phyloP scores from a whole-genome alignment of 2,329 filamentous ascomycete genomes.

The Teratosphaeriaceae sp. region DNA sequence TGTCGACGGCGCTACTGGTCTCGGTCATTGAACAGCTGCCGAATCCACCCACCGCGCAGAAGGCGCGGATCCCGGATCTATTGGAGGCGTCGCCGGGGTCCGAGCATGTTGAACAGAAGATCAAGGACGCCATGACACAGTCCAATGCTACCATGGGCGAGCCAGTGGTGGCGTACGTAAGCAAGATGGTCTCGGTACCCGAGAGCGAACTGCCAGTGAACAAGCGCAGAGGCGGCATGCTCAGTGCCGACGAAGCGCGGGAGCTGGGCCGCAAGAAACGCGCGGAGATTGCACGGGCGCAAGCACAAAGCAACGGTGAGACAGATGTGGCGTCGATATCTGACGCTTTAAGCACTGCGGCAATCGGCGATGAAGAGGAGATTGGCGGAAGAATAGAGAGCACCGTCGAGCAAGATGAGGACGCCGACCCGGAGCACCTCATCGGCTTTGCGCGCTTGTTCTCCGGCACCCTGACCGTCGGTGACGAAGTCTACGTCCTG shows the following conservation, averaged over 20 bases:
- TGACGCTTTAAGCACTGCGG: constrained; percentile 54
- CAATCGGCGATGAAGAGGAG: constrained; percentile 47
- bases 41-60: constrained; percentile 91
- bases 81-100: constrained; percentile 91
- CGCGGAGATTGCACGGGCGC: constrained; percentile 76
- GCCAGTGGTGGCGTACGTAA: constrained; percentile 89
- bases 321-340: constrained; percentile 52
- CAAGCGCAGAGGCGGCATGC: constrained; percentile 61
- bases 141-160: constrained; percentile 66
- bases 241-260: constrained; percentile 84
- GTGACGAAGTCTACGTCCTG: constrained; percentile 84
- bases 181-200: constrained; percentile 95
- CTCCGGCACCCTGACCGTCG: constrained; percentile 81
- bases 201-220: constrained; percentile 89
- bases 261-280: constrained; percentile 83
- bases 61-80: constrained; percentile 95
- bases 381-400: constrained; percentile 39
- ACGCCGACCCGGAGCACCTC: constrained; percentile 73
- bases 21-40: constrained; percentile 99
- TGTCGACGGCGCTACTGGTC: constrained; percentile 95
- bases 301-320: constrained; percentile 49
- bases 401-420: constrained; percentile 38
- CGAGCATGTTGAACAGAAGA: constrained; percentile 57
- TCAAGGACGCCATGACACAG: constrained; percentile 74
- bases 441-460: constrained; percentile 94